Conservation (phyloP, 2,329 filamentous ascomycete species). For the Trichoderma atroviride region DNA sequence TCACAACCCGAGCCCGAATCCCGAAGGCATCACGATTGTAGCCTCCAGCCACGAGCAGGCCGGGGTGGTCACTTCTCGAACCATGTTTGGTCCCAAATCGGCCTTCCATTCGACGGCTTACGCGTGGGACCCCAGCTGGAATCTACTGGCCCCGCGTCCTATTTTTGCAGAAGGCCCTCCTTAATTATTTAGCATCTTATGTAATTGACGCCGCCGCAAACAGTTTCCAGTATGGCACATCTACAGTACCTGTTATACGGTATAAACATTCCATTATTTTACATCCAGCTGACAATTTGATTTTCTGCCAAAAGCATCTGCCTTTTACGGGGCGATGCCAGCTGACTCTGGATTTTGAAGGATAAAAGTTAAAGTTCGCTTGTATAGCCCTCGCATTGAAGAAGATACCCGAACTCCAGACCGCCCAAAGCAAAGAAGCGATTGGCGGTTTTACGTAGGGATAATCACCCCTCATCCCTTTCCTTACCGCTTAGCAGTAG, state of each 20-base stretch:
- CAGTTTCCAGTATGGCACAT: background rate
- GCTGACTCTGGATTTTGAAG: background rate
- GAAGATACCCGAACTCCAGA: conserved; percentile 12
- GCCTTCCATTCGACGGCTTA: background rate
- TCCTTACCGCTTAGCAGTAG: background rate
- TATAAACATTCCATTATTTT: background rate
- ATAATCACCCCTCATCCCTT: background rate
- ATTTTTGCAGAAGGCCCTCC: background rate
- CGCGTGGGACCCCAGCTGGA: background rate
- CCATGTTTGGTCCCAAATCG: background rate
- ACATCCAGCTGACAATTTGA: background rate
- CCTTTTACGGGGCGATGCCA: background rate
- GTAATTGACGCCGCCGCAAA: background rate
- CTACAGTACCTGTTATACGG: background rate
- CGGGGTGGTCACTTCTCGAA: conserved; percentile 9
- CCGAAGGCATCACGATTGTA: conserved; percentile 3
- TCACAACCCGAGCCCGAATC: conserved; percentile 16
- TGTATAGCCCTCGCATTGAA: background rate
- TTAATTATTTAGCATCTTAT: background rate
- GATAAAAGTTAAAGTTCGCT: background rate
- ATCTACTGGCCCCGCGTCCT: background rate
- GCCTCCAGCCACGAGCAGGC: background rate
- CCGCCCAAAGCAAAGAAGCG: background rate
- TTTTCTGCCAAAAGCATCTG: background rate
- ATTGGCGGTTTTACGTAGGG: background rate